Conservation (phyloP, 768 basidiomycete species). For the Tephrocybe rancida region DNA sequence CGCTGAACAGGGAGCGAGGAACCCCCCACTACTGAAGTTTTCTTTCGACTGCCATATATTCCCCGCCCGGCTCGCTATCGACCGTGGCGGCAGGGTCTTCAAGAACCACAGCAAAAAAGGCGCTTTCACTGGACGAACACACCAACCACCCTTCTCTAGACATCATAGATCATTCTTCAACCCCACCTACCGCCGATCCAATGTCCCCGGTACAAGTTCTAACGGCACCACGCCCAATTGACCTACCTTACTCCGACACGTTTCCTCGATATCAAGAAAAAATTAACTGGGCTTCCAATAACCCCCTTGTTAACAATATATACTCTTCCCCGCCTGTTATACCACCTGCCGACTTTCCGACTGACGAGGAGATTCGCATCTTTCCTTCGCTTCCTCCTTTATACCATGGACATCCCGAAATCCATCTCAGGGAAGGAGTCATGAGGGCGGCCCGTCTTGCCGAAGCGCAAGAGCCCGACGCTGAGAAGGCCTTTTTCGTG, state of each 20-base stretch:
- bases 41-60: constrained; percentile 56
- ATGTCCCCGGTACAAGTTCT: constrained; percentile 67
- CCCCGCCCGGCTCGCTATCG: constrained; percentile 58
- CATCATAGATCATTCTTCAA: constrained; percentile 25
- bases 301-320: constrained; percentile 33
- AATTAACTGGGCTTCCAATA: constrained; percentile 60
- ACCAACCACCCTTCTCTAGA: constrained; percentile 23
- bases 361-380: constrained; percentile 37
- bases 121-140: constrained; percentile 10
- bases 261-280: constrained; percentile 25
- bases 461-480: constrained; percentile 60
- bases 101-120: constrained; percentile 3
- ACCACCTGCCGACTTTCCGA: constrained; percentile 17
- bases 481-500: constrained; percentile 96
- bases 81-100: constrained; percentile 63
- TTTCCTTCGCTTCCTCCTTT: constrained; percentile 72
- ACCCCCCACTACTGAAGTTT: constrained; percentile 58
- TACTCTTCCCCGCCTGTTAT: constrained; percentile 59
- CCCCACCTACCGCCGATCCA: constrained; percentile 26
- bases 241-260: constrained; percentile 29
- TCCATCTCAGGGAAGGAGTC: constrained; percentile 79
- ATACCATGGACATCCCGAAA: constrained; percentile 65
- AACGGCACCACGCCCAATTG: constrained; percentile 33
- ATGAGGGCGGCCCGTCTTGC: constrained; percentile 60
- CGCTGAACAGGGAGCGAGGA: constrained; percentile 75